phyloP scores from a whole-genome alignment of 345 rosid genomes.

The Brassica napus region Da-Ae NC_063438.1:28122001-28122500 shows the following conservation, averaged over 20 bases:
- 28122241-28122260: conserved; percentile 9
- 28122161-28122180: conserved; percentile 17
- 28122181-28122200: conserved; percentile 28
- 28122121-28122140: not conserved
- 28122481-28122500: no score
- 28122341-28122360: conserved; percentile 57
- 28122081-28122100: not conserved
- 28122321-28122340: conserved; percentile 41
- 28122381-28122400: conserved; percentile 78
- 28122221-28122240: not conserved
- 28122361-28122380: conserved; percentile 70
- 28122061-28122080: not conserved
- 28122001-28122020: no score
- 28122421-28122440: conserved; percentile 80
- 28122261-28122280: conserved; percentile 18
- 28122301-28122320: conserved; percentile 11
- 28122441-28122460: not conserved
- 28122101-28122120: not conserved
- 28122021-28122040: not conserved
- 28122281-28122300: not conserved
- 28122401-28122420: conserved; percentile 74
- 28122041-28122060: not conserved
- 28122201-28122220: not conserved
- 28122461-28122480: not conserved
- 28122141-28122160: not conserved